Evolutionary conservation across 768 basidiomycete species (phyloP).

Genomic region (Leccinum rimulosum): DNA sequence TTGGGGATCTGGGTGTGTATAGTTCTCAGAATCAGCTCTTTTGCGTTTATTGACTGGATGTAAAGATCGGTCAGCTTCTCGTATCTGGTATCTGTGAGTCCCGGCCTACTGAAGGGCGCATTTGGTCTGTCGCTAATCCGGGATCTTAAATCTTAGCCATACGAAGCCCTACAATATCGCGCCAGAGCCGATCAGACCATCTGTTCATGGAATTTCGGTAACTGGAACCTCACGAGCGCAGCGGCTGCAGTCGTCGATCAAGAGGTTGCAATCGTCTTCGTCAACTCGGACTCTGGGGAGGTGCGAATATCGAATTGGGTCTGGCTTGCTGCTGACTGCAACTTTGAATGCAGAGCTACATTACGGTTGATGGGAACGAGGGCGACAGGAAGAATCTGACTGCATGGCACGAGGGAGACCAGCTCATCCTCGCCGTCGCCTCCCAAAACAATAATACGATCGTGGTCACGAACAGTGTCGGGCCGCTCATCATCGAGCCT

Average conservation of each 20-base stretch:
- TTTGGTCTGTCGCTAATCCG: background rate
- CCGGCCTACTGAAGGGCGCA: background rate
- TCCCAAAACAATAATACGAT: constrained; percentile 72
- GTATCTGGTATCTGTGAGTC: constrained; percentile 70
- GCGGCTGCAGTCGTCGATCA: constrained; percentile 45
- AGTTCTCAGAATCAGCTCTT: background rate
- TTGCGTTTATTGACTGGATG: background rate
- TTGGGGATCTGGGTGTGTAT: constrained; percentile 75
- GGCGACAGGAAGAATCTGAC: constrained; percentile 39
- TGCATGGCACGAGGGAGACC: constrained; percentile 36
- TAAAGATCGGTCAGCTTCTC: constrained; percentile 66
- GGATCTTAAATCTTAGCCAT: constrained; percentile 44
- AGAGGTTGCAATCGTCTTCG: constrained; percentile 78
- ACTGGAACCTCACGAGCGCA: constrained; percentile 59
- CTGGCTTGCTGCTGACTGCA: background rate
- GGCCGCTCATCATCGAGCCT: constrained; percentile 61
- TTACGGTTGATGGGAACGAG: constrained; percentile 55
- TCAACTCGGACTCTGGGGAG: constrained; percentile 84
- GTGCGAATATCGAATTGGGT: constrained; percentile 21
- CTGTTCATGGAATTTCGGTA: constrained; percentile 68
- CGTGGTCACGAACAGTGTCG: constrained; percentile 78
- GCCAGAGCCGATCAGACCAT: constrained; percentile 65
- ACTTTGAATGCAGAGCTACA: constrained; percentile 40
- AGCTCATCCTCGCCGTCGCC: constrained; percentile 55
- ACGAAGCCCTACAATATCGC: constrained; percentile 75